A percentile compares a stretch with the other conserved stretches of the same genome.
These are phyloP conservation scores for Pythium phragmiticola DNA, from an alignment of 352 stramenopile species.

Conservation along the genomic window DNA sequence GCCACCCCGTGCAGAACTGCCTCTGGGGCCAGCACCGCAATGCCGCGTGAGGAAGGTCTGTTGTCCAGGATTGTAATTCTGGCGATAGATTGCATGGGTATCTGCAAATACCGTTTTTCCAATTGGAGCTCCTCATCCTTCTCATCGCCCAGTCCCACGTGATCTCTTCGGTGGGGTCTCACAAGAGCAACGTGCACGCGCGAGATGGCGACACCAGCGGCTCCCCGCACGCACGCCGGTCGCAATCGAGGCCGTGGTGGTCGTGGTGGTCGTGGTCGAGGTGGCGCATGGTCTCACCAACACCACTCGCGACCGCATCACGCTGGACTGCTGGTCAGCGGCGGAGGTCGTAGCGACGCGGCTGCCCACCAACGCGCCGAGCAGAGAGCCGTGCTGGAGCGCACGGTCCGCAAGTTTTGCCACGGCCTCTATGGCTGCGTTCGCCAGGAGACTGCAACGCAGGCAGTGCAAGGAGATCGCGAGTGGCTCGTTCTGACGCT, in stretches of 20 bases:
- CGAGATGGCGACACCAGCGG: not conserved
- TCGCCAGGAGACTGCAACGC: not conserved
- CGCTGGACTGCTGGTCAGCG: not conserved
- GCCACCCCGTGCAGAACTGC: slow-evolving; percentile 25
- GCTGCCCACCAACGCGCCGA: not conserved
- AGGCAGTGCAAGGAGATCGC: not conserved
- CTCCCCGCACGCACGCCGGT: not conserved
- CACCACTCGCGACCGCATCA: slow-evolving; percentile 7
- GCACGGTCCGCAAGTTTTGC: slow-evolving; percentile 16
- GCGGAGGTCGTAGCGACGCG: not conserved
- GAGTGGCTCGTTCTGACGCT: slow-evolving; percentile 9
- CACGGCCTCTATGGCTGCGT: not conserved
- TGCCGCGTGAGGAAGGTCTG: not conserved
- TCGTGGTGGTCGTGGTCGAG: not conserved
- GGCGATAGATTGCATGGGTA: slow-evolving; percentile 1
- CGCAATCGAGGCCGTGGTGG: not conserved
- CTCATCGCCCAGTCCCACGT: not conserved
- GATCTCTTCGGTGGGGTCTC: not conserved
- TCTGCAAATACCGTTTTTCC: slow-evolving; percentile 7
- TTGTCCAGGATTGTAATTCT: slow-evolving; percentile 13
- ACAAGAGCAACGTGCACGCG: not conserved
- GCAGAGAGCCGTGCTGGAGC: slow-evolving; percentile 6
- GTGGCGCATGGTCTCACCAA: slow-evolving; percentile 3
- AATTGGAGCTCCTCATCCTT: not conserved
- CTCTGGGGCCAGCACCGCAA: slow-evolving; percentile 24